These are phyloP conservation scores for Ustilago sp. DNA, from an alignment of 1,284 basidiomycete genomes.

Conservation along the genomic window DNA sequence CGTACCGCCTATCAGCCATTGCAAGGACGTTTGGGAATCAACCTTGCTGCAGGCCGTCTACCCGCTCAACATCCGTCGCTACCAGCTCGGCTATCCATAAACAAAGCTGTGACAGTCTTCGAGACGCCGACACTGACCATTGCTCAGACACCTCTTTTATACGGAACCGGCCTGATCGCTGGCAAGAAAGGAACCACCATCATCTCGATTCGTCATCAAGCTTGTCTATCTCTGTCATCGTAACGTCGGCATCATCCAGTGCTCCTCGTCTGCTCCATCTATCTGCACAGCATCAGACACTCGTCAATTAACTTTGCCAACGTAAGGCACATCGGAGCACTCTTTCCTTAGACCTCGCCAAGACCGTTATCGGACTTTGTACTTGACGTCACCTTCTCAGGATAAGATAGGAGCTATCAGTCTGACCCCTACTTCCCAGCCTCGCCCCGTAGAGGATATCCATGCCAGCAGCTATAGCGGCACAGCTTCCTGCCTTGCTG, in stretches of 20 bases:
- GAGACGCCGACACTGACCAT: neutral
- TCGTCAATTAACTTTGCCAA: neutral
- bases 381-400: neutral
- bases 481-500: conserved; percentile 6
- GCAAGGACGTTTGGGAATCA: conserved; percentile 14
- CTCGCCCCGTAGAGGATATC: neutral
- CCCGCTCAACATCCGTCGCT: neutral
- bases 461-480: conserved; percentile 19
- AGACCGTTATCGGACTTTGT: neutral
- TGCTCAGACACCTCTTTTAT: neutral
- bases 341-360: neutral
- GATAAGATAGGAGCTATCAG: neutral
- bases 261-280: conserved; percentile 20
- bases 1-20: neutral
- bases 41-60: neutral
- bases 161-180: conserved; percentile 10
- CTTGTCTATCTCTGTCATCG: too few species aligned
- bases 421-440: neutral
- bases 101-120: neutral
- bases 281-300: neutral
- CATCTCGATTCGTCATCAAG: neutral
- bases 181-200: conserved; percentile 10
- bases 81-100: neutral
- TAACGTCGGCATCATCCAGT: neutral
- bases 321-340: neutral